Conservation (phyloP, 805 yeast genomes). For the Hanseniaspora occidentalis region DNA sequence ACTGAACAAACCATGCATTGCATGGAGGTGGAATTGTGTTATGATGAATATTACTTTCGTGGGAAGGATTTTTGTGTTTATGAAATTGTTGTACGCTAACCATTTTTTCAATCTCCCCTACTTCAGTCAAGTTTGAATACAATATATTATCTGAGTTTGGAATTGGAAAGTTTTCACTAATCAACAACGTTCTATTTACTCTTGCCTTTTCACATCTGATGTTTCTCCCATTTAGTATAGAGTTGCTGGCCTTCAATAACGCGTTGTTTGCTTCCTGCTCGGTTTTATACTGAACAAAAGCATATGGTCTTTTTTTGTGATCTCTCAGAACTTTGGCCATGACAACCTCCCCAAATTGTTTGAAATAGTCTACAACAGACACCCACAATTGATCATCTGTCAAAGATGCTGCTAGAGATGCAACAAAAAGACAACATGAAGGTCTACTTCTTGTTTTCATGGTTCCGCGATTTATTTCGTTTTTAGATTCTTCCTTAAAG, state of each 20-base stretch:
- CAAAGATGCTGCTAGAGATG: slow-evolving; percentile 54
- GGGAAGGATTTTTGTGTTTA: slow-evolving; percentile 11
- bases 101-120: slow-evolving; percentile 67
- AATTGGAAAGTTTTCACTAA: slow-evolving; percentile 24
- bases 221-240: slow-evolving; percentile 56
- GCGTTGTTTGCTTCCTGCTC: slow-evolving; percentile 64
- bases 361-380: slow-evolving; percentile 58
- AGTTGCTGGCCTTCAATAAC: slow-evolving; percentile 53
- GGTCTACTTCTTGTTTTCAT: slow-evolving; percentile 45
- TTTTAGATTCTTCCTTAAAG: neutral
- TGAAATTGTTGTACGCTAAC: slow-evolving; percentile 28
- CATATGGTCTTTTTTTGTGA: slow-evolving; percentile 74
- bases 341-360: slow-evolving; percentile 56
- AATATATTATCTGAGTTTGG: slow-evolving; percentile 10
- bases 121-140: slow-evolving; percentile 24
- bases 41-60: slow-evolving; percentile 12
- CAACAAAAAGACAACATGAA: slow-evolving; percentile 80
- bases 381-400: slow-evolving; percentile 61
- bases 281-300: slow-evolving; percentile 74
- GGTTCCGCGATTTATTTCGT: slow-evolving; percentile 1
- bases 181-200: slow-evolving; percentile 74
- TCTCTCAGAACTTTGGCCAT: slow-evolving; percentile 77
- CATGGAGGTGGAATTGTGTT: slow-evolving; percentile 20
- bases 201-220: slow-evolving; percentile 85
- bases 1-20: slow-evolving; percentile 62